Conservation (phyloP, 768 basidiomycete species). For the Lactarius hatsudake region DNA sequence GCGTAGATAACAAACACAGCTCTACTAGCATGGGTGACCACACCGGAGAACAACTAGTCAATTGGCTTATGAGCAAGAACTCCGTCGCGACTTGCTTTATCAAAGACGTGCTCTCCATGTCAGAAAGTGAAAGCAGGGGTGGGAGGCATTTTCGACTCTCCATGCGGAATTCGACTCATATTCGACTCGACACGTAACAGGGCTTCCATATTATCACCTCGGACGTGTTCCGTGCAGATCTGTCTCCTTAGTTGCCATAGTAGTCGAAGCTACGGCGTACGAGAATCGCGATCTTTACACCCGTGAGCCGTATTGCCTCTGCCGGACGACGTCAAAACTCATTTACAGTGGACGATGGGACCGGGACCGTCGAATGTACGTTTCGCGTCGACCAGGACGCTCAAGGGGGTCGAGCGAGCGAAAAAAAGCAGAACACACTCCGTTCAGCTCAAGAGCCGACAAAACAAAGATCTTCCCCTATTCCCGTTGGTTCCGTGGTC, state of each 20-base stretch:
- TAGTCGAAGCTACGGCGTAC: slow-evolving; percentile 60
- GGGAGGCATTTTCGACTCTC: neutral
- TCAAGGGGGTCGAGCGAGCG: neutral
- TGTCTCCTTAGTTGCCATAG: slow-evolving; percentile 57
- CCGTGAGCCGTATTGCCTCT: slow-evolving; percentile 37
- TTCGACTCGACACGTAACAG: slow-evolving; percentile 33
- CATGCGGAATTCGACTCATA: slow-evolving; percentile 1
- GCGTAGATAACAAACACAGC: slow-evolving; percentile 4
- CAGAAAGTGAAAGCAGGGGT: slow-evolving; percentile 21
- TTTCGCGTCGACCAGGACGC: slow-evolving; percentile 33
- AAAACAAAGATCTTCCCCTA: neutral
- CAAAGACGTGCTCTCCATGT: slow-evolving; percentile 20
- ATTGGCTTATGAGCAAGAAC: slow-evolving; percentile 23
- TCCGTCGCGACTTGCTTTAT: slow-evolving; percentile 19
- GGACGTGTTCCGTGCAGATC: slow-evolving; percentile 68
- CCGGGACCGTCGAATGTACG: slow-evolving; percentile 66
- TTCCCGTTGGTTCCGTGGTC: slow-evolving; percentile 22
- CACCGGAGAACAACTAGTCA: slow-evolving; percentile 15
- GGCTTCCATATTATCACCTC: slow-evolving; percentile 65
- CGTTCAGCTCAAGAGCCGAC: neutral
- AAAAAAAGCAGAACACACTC: no score
- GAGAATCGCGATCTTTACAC: slow-evolving; percentile 61
- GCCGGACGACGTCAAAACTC: slow-evolving; percentile 8
- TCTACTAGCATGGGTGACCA: neutral
- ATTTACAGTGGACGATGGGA: slow-evolving; percentile 70